Evolutionary conservation across 2,329 filamentous ascomycete genomes (phyloP), one percentile per base, ranked within the genome.

Genomic region (Leptographium flavum): DNA sequence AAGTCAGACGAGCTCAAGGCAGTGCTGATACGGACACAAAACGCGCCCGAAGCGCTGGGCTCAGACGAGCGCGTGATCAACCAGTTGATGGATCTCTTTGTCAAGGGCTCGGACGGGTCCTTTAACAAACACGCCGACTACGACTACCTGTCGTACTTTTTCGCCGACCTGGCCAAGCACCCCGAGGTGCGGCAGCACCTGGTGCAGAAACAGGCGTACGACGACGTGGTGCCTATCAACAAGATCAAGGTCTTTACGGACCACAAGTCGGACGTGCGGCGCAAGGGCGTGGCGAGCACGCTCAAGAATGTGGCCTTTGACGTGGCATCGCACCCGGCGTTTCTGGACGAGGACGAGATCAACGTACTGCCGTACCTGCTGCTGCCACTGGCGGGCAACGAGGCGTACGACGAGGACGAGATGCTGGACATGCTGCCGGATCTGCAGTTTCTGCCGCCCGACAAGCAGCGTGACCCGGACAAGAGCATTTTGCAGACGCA

Each of bases 161-260:
- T 98, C 59, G 90, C 92, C 35, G 90, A 98, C 60, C 71, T 98
- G 10, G 82, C 87, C 42, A 94, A 87, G 63, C 81, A 88, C 55
- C 69, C 77, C 31, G 74, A 84, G 52, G 77, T 87, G 19, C 74
- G 86, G 27, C 70, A 75, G 42, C 86, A 92, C 65, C 84, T 94
- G 53, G 71, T 86, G 5, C 73, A 70, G 14, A 69, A 75, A 45
- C 83, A 93, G 58, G 65, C 74, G 2, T 90, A 93, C 60, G 87
- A 94, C 59, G 70, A 68, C 2, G 76, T 94, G 14, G 78, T 95
- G n/a, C 92, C 92, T 2, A 70, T 96, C 40, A 86, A 83, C 41
- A 96, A 96, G 68, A 70, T 98, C 50, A 83, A 83, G 49, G 90
- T 96, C 48, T 96, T 96, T 61, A 96, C 92, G 1, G 87, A 94